These are phyloP conservation scores for Sporothrix variecibatus DNA, from an alignment of 2,329 filamentous ascomycete genomes.

Conservation along the genomic window DNA sequence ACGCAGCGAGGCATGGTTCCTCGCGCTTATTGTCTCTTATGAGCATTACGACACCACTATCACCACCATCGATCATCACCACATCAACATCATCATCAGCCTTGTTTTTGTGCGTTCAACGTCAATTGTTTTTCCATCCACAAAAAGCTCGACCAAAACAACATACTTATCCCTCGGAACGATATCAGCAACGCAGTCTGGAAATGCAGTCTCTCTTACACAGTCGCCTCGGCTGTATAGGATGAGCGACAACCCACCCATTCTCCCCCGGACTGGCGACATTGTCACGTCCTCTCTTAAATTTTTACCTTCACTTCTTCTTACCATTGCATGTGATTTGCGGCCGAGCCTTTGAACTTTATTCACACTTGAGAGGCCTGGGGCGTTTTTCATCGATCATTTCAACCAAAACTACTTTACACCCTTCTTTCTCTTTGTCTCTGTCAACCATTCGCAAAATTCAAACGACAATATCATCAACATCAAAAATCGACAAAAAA, in stretches of 20 bases:
- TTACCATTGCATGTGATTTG: not conserved
- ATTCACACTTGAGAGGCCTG: slow-evolving; percentile 13
- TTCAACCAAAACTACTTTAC: not conserved
- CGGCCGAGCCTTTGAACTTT: slow-evolving; percentile 15
- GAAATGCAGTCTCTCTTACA: not conserved
- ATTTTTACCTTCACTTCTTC: slow-evolving; percentile 3
- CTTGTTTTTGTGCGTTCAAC: not conserved
- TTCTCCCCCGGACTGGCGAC: slow-evolving; percentile 2
- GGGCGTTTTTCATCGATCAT: not conserved
- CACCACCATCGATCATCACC: not conserved
- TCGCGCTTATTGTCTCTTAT: not conserved
- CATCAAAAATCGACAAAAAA: not conserved
- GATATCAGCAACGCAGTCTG: not conserved
- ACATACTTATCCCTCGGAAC: not conserved
- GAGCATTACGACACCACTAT: not conserved
- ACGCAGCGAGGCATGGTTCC: slow-evolving; percentile 2
- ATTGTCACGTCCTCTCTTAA: not conserved
- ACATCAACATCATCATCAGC: not conserved
- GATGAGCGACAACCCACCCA: not conserved
- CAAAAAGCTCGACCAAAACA: slow-evolving; percentile 7
- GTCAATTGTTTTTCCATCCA: not conserved
- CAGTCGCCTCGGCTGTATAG: not conserved
- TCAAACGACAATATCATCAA: not conserved
- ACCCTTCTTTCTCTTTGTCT: not conserved
- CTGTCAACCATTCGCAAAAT: not conserved